These are phyloP conservation scores for Ophiostoma sp. DNA, from an alignment of 2,329 filamentous ascomycete genomes.

Conservation along the genomic window DNA sequence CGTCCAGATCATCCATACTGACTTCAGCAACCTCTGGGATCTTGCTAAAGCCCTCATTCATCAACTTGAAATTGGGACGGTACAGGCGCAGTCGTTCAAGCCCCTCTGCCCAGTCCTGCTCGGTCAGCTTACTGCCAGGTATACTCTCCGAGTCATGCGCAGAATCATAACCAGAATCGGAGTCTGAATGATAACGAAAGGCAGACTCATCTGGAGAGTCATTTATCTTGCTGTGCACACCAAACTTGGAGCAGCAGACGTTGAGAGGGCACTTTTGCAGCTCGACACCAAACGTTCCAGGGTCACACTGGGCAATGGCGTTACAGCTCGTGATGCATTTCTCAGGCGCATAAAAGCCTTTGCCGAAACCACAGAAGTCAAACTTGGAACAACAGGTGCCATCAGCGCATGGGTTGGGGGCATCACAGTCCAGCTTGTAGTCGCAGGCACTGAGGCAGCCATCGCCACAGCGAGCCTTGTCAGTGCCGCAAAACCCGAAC, in stretches of 20 bases:
- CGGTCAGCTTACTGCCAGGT: not conserved
- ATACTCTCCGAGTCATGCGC: not conserved
- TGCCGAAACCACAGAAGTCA: not conserved
- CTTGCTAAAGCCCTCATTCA: not conserved
- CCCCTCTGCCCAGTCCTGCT: not conserved
- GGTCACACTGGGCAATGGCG: not conserved
- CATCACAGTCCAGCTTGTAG: not conserved
- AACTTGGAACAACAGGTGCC: not conserved
- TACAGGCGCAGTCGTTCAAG: not conserved
- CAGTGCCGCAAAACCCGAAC: not conserved
- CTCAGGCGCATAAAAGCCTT: not conserved
- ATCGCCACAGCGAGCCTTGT: not conserved
- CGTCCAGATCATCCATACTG: not conserved
- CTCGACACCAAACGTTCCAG: not conserved
- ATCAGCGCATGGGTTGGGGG: not conserved
- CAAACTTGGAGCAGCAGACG: not conserved
- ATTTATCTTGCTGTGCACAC: not conserved
- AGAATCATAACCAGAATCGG: not conserved
- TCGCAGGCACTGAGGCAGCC: constrained; percentile 5
- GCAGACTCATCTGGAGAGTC: not conserved
- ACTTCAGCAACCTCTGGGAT: not conserved
- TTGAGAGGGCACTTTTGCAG: not conserved
- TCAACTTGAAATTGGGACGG: not conserved
- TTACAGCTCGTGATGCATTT: not conserved
- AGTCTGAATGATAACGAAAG: not conserved